Evolutionary conservation across 768 basidiomycete genomes (phyloP).

Genomic region (Boletus subcaerulescens): DNA sequence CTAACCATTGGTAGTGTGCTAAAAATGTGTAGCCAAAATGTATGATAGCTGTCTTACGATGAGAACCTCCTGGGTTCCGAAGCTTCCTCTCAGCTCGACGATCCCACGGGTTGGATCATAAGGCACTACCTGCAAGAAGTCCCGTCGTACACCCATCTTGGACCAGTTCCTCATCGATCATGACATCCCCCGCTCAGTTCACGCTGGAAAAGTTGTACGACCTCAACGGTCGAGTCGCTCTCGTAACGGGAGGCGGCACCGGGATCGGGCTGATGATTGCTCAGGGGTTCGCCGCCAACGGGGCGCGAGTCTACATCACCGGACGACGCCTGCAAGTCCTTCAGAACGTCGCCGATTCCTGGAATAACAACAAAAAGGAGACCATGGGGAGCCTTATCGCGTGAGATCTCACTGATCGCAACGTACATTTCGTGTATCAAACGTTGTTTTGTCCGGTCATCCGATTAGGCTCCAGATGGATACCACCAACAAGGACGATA

Average conservation of each 20-base stretch:
- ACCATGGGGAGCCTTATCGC: constrained; percentile 52
- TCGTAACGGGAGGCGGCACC: constrained; percentile 49
- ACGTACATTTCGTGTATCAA: background rate
- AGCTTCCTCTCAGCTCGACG: no score
- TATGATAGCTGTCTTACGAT: background rate
- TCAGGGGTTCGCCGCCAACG: constrained; percentile 68
- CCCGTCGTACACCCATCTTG: background rate
- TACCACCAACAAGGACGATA: constrained; percentile 66
- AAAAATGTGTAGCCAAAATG: constrained; percentile 1
- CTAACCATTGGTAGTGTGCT: background rate
- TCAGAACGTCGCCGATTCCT: constrained; percentile 49
- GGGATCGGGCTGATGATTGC: constrained; percentile 66
- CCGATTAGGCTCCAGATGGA: constrained; percentile 67
- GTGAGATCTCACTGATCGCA: constrained; percentile 38
- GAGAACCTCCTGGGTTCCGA: background rate
- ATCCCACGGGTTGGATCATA: no score
- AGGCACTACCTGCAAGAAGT: no score
- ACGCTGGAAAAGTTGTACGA: constrained; percentile 39
- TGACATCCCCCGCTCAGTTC: constrained; percentile 24
- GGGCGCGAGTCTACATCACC: constrained; percentile 79
- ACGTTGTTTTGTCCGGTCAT: constrained; percentile 1
- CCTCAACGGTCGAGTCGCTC: constrained; percentile 54
- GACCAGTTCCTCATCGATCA: constrained; percentile 6
- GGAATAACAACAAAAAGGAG: constrained; percentile 38
- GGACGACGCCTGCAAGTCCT: constrained; percentile 67